Evolutionary conservation across 441 rosid species (phyloP).

Genomic region (Populus tomentosa): DNA sequence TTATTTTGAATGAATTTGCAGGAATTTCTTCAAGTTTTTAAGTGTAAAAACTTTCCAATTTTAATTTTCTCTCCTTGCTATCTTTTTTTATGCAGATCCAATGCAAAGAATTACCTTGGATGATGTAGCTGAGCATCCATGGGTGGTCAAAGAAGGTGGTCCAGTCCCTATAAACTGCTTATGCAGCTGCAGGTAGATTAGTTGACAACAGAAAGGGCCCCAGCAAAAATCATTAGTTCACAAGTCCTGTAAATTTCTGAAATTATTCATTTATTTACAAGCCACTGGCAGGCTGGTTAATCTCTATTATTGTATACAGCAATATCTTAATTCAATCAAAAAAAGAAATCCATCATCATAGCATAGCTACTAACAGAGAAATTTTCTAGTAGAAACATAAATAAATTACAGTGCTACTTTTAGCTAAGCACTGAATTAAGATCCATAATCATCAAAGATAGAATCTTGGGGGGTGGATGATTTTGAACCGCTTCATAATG

Average conservation of each 20-base stretch:
- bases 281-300: neutral
- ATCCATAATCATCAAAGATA: neutral
- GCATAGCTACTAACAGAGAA: neutral
- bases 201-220: neutral
- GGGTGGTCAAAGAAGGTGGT: neutral
- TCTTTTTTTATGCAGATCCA: neutral
- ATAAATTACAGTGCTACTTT: neutral
- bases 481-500: constrained; percentile 6
- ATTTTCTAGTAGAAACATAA: too few relatives aligned
- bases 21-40: neutral
- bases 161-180: neutral
- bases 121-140: neutral
- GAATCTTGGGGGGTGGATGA: neutral
- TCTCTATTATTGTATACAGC: neutral
- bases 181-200: neutral
- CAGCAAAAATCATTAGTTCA: neutral
- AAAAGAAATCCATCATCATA: too few relatives aligned
- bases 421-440: neutral
- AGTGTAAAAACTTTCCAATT: neutral
- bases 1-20: neutral
- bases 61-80: neutral
- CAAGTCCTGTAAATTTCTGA: neutral
- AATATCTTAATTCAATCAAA: too few relatives aligned
- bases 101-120: neutral
- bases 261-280: neutral